Evolutionary conservation across 1,284 basidiomycete genomes (phyloP).

Genomic region (Trametes pubescens): DNA sequence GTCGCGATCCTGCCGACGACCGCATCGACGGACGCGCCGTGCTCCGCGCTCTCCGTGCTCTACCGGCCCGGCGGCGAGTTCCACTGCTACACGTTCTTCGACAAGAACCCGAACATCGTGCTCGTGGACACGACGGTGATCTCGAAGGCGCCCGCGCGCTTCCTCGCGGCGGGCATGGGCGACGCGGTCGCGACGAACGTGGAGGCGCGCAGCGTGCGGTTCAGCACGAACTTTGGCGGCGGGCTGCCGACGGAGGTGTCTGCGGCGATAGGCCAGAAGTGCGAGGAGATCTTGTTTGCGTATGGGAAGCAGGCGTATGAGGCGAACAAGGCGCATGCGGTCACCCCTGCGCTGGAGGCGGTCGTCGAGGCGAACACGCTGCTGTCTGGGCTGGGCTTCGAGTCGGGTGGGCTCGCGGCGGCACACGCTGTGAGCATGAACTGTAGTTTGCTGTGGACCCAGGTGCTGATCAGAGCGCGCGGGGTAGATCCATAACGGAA

Average conservation of each 20-base stretch:
- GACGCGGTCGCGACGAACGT: slow-evolving; percentile 48
- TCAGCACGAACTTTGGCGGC: slow-evolving; percentile 45
- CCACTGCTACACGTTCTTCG: slow-evolving; percentile 46
- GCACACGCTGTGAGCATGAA: slow-evolving; percentile 43
- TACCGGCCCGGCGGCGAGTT: slow-evolving; percentile 46
- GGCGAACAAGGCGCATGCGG: slow-evolving; percentile 43
- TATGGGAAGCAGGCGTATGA: slow-evolving; percentile 46
- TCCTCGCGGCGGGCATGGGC: slow-evolving; percentile 46
- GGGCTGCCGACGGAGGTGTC: slow-evolving; percentile 45
- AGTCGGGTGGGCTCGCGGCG: slow-evolving; percentile 46
- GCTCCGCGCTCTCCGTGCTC: slow-evolving; percentile 46
- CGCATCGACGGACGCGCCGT: slow-evolving; percentile 47
- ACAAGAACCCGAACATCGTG: slow-evolving; percentile 44
- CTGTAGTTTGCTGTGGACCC: neutral
- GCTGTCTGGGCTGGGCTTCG: slow-evolving; percentile 45
- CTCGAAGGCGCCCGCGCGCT: slow-evolving; percentile 43
- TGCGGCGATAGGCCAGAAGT: slow-evolving; percentile 44
- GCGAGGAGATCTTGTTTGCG: slow-evolving; percentile 48
- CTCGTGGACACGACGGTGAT: slow-evolving; percentile 47
- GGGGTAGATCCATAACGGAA: slow-evolving; percentile 44
- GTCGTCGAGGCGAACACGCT: slow-evolving; percentile 48
- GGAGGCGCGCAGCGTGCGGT: slow-evolving; percentile 42
- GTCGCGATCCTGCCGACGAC: slow-evolving; percentile 45
- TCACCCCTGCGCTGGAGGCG: slow-evolving; percentile 47
- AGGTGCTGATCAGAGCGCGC: neutral